Evolutionary conservation across 768 basidiomycete genomes (phyloP), one percentile per base, ranked within the genome.

Genomic region (Lactifluus subvellereus): DNA sequence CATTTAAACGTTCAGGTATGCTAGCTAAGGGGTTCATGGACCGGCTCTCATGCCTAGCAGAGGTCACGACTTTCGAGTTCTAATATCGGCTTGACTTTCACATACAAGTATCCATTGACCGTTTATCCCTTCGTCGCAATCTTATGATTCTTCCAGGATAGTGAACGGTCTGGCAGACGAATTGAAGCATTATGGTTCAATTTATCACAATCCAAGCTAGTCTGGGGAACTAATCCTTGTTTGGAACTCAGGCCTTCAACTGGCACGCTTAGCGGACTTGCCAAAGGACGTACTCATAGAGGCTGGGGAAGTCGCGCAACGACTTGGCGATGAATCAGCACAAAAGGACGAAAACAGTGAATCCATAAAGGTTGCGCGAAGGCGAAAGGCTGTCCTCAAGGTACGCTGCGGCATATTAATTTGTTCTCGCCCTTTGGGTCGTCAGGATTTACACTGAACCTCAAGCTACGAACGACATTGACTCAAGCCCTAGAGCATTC

Each of bases 231-330:
- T 56, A 42, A 53, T 20, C 60, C 42, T 40, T n/a, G 27, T 66
- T 66, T 9, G 13, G 7, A 54, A 48, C 14, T 16, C 33, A 95
- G 95, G 96, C 3, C 77, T 99, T 11, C 90, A 97, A 68, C 82
- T 98, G 32, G 94, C 95, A 13, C 83, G 84, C 52, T 80, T 96
- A 6, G 94, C 93, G 0, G 92, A 94, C 69, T 77, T 99, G 0
- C 96, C 96, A 0, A 65, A 72, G 0, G 82, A 89, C 52, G 84
- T 96, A 13, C 72, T 94, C 47, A 65, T 69, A 4, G 85, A 89
- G 72, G 86, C 82, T 6, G 80, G 75, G 62, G 77, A 82, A 59
- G 83, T 91, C 0, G 83, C 91, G 2, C 77, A 78, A 14, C 76
- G 73, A 9, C 80, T 97, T 10, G 74, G 79, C 4, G 81, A 81